These are phyloP conservation scores for Beauveria brongniartii DNA, from an alignment of 2,329 filamentous ascomycete species.

Conservation along the genomic window DNA sequence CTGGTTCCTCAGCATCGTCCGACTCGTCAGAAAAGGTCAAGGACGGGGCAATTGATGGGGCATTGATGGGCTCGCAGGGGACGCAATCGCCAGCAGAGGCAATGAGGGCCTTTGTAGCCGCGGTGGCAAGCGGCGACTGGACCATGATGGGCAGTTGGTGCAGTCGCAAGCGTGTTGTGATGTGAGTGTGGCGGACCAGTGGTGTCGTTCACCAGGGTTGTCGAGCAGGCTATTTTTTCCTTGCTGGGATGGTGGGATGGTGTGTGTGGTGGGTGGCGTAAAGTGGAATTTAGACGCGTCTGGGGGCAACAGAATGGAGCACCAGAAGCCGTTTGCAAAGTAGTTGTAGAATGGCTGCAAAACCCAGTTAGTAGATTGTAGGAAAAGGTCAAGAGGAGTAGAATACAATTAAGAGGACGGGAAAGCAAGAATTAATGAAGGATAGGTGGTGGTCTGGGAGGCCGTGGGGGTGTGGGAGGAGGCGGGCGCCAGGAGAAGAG, in stretches of 20 bases:
- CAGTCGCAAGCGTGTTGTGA: neutral
- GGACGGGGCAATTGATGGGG: slow-evolving; percentile 47
- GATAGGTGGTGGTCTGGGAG: neutral
- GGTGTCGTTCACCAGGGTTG: neutral
- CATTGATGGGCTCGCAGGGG: slow-evolving; percentile 34
- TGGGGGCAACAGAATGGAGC: neutral
- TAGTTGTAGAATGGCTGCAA: neutral
- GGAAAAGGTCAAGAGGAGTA: neutral
- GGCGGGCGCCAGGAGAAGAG: slow-evolving; percentile 2
- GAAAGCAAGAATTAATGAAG: neutral
- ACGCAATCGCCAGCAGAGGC: slow-evolving; percentile 33
- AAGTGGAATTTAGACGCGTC: slow-evolving; percentile 9
- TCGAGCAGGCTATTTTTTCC: slow-evolving; percentile 1
- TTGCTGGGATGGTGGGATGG: neutral
- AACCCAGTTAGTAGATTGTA: neutral
- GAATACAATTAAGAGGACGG: neutral
- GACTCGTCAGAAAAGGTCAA: slow-evolving; percentile 57
- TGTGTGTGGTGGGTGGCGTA: slow-evolving; percentile 9
- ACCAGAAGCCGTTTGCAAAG: neutral
- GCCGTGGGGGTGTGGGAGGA: neutral
- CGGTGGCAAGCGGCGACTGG: slow-evolving; percentile 16
- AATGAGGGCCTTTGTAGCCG: slow-evolving; percentile 31
- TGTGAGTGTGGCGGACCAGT: neutral
- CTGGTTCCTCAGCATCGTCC: slow-evolving; percentile 47
- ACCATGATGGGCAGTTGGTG: slow-evolving; percentile 21